Evolutionary conservation across 2,329 filamentous ascomycete species (phyloP).

Genomic region (Fusarium foetens): DNA sequence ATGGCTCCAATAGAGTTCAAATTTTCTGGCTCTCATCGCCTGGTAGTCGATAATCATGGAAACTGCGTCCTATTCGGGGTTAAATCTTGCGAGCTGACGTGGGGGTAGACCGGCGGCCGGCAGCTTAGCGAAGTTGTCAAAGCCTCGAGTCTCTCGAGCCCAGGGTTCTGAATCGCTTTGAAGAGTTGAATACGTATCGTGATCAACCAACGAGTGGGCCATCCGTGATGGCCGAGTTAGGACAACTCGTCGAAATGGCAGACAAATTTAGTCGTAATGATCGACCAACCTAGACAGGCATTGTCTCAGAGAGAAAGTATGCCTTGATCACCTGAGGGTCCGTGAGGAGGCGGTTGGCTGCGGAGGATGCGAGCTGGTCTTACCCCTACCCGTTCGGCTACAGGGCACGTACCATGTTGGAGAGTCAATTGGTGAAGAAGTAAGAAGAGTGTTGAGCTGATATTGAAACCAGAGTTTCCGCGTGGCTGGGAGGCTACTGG

Average conservation of each 20-base stretch:
- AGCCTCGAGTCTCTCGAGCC: neutral
- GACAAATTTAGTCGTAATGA: slow-evolving; percentile 34
- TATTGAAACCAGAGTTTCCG: neutral
- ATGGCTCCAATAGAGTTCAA: slow-evolving; percentile 5
- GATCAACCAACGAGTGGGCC: slow-evolving; percentile 14
- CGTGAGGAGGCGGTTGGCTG: slow-evolving; percentile 38
- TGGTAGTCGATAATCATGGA: slow-evolving; percentile 20
- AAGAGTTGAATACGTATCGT: neutral
- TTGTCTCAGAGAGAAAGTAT: slow-evolving; percentile 36
- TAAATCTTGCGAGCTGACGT: slow-evolving; percentile 30
- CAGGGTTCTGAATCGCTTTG: neutral
- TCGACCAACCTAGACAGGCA: slow-evolving; percentile 41
- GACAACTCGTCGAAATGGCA: slow-evolving; percentile 15
- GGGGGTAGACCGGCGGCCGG: slow-evolving; percentile 24
- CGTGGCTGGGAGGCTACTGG: neutral
- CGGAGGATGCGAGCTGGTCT: slow-evolving; percentile 36
- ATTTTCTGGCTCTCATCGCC: neutral
- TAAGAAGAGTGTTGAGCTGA: neutral
- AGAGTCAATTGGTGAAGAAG: slow-evolving; percentile 32
- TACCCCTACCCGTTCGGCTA: slow-evolving; percentile 34
- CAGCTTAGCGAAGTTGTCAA: neutral
- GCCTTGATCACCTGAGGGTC: slow-evolving; percentile 39
- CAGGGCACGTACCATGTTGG: slow-evolving; percentile 19
- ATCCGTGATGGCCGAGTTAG: slow-evolving; percentile 24
- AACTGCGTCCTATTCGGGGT: slow-evolving; percentile 6